Conservation (phyloP, 306 rosid species). For the Erythrophleum fordii region DNA sequence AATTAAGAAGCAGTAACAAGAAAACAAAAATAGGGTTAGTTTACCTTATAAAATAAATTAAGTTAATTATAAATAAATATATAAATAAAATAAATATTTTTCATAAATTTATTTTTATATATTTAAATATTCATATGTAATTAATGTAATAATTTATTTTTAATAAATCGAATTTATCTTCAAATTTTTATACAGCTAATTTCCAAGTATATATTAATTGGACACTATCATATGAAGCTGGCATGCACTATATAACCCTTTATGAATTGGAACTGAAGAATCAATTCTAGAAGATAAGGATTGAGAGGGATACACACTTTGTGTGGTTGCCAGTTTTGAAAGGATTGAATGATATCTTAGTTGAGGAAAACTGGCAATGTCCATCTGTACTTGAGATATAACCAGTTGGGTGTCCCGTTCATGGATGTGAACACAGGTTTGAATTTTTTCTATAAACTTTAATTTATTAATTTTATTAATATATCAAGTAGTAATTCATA, state of each 20-base stretch:
- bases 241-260: constrained; percentile 8
- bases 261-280: background rate
- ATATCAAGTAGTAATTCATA: too few species aligned
- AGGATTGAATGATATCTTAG: background rate
- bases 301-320: background rate
- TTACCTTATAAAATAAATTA: too few species aligned
- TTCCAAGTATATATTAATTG: background rate
- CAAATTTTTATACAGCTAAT: background rate
- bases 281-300: background rate
- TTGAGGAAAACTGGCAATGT: background rate
- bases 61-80: too few species aligned
- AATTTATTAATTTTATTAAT: too few species aligned
- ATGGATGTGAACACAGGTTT: too few species aligned
- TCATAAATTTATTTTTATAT: too few species aligned
- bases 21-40: too few species aligned
- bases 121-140: too few species aligned
- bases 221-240: constrained; percentile 6
- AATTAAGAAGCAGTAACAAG: too few species aligned
- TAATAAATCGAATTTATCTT: background rate
- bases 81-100: background rate
- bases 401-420: too few species aligned
- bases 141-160: background rate
- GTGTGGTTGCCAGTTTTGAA: constrained; percentile 11
- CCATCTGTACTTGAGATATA: too few species aligned
- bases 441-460: too few species aligned